Conservation (phyloP, 2,329 filamentous ascomycete genomes). For the Pestalotiopsis sp. region DNA sequence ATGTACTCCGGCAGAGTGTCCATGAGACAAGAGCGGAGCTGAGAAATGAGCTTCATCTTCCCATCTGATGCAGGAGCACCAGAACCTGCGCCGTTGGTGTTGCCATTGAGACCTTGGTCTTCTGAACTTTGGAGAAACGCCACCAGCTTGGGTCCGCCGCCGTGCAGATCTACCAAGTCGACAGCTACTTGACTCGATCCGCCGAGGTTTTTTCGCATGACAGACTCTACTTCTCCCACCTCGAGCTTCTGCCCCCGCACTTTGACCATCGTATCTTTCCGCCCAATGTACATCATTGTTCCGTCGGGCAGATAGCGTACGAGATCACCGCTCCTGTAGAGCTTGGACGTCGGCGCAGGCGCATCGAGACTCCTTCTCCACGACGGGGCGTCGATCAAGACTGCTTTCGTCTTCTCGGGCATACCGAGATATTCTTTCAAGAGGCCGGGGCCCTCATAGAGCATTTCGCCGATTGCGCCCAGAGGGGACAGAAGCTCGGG, state of each 20-base stretch:
- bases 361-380: slow-evolving; percentile 32
- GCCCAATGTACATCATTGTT: slow-evolving; percentile 23
- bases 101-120: not conserved
- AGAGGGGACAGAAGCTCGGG: slow-evolving; percentile 30
- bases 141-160: not conserved
- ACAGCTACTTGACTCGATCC: not conserved
- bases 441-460: slow-evolving; percentile 38
- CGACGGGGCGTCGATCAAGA: slow-evolving; percentile 41
- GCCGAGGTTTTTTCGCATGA: not conserved
- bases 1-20: not conserved
- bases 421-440: slow-evolving; percentile 41
- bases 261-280: slow-evolving; percentile 17
- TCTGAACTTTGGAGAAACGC: slow-evolving; percentile 1
- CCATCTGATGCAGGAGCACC: not conserved
- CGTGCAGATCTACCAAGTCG: not conserved
- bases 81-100: not conserved
- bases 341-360: slow-evolving; percentile 14
- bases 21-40: not conserved
- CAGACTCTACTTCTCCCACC: slow-evolving; percentile 14
- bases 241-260: slow-evolving; percentile 15
- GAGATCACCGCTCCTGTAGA: slow-evolving; percentile 45
- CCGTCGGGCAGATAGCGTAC: slow-evolving; percentile 36
- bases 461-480: slow-evolving; percentile 41
- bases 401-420: slow-evolving; percentile 39
- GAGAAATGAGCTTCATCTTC: not conserved